Evolutionary conservation across 2,329 filamentous ascomycete species (phyloP), one percentile per base, ranked within the genome.

Genomic region (Colletotrichum brevisporum): DNA sequence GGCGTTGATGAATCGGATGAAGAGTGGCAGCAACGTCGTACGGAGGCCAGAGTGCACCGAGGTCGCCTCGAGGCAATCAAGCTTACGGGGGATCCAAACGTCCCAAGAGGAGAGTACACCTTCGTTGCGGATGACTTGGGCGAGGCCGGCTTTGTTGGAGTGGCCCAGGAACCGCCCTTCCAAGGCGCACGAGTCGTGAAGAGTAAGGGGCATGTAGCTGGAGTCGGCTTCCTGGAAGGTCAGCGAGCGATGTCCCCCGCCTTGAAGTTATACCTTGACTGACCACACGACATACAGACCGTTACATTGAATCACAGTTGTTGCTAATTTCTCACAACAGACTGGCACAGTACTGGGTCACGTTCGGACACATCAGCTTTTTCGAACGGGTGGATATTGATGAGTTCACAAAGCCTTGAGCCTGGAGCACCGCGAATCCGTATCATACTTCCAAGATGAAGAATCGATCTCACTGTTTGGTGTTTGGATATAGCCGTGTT

Each of bases 11-110:
- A 91, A 73, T 80, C 81, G 5, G 78, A 83, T 16, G 79, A 81
- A 10, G 80, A 80, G n/a, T 88, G 83, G 77, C 75, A 83, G 41
- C 73, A 75, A 43, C 82, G 86, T 18, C 83, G 83, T 56, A 75
- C 78, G 1, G 81, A 85, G 15, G 82, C 83, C 27, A 80, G 82
- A 15, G 82, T 89, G 1, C 89, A 92, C 72, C 84, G 83, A 13
- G 94, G 94, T 5, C 85, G 90, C 2, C 79, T 98, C 4, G 90
- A 95, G 78, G 95, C 92, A 0, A 90, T 98, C 76, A 98, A 98
- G 78, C 83, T 99, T 41, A 98, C 95, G 0, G 95, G 95, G 1
- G 95, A 99, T 75, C 90, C 92, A 0, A 97, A 98, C 73, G 90
- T 98, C 15, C 95, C 95, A 0, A 87, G 95, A 9, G 95, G 95